Percentiles rank a stretch among this genome's conserved stretches.
Conservation (phyloP, 2,329 filamentous ascomycete species). For the Zymoseptoria passerinii region DNA sequence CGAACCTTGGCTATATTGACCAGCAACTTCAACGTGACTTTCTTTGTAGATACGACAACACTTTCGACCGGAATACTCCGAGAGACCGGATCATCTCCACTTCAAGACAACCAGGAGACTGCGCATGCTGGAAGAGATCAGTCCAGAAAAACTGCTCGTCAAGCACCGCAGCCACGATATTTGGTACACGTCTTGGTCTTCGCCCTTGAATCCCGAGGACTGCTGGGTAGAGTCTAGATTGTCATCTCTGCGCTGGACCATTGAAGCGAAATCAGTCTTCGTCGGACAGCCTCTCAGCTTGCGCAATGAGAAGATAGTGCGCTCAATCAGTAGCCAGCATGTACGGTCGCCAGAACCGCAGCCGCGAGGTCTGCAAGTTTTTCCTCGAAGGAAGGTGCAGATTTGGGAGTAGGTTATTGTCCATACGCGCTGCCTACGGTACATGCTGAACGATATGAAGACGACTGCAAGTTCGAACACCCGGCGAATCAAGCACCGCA, state of each 20-base stretch:
- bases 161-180: background rate
- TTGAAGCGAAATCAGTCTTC: background rate
- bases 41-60: background rate
- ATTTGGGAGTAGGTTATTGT: conserved; percentile 49
- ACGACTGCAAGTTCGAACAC: conserved; percentile 53
- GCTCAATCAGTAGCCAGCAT: background rate
- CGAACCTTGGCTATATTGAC: too few relatives aligned
- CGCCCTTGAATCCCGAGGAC: background rate
- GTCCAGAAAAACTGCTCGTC: background rate
- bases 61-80: background rate
- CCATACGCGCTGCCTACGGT: background rate
- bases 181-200: background rate
- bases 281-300: background rate
- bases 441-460: conserved; percentile 30
- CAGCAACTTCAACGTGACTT: background rate
- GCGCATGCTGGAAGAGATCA: background rate
- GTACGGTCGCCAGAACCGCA: conserved; percentile 1
- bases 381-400: conserved; percentile 58
- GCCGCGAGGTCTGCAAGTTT: conserved; percentile 48
- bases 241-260: background rate
- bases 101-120: background rate
- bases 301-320: background rate
- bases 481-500: conserved; percentile 35
- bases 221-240: background rate
- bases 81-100: background rate